These are phyloP conservation scores for Phytopythium helicoides DNA, from an alignment of 352 stramenopile genomes.

Conservation along the genomic window DNA sequence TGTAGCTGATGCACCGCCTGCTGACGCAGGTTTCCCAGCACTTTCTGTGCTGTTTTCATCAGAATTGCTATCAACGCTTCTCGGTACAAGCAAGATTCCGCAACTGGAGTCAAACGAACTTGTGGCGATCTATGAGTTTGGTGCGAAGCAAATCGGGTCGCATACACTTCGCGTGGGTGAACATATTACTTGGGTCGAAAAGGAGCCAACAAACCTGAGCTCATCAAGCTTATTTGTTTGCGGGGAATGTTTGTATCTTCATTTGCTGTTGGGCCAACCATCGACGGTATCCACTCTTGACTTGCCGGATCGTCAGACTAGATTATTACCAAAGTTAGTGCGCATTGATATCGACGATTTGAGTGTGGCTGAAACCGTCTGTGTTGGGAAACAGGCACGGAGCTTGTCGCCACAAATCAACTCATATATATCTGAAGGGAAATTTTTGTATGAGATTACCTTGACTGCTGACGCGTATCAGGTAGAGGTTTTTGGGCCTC, in stretches of 20 bases:
- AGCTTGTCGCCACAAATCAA: too few species aligned
- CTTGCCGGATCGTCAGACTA: neutral
- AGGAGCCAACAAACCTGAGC: conserved; percentile 22
- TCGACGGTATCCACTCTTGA: conserved; percentile 8
- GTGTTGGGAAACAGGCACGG: neutral
- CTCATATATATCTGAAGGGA: conserved; percentile 51
- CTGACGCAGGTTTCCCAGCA: neutral
- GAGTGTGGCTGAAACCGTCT: conserved; percentile 12
- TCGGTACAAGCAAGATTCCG: conserved; percentile 16
- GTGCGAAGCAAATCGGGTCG: conserved; percentile 12
- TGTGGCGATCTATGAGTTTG: conserved; percentile 21
- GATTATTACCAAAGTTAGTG: neutral
- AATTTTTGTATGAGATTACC: conserved; percentile 50
- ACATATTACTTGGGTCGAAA: conserved; percentile 32
- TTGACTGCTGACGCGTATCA: conserved; percentile 28
- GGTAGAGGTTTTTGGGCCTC: conserved; percentile 38
- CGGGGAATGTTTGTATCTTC: conserved; percentile 43
- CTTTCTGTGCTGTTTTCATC: conserved; percentile 12
- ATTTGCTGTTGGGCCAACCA: conserved; percentile 27
- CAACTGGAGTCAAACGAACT: conserved; percentile 18
- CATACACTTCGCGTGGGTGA: conserved; percentile 23
- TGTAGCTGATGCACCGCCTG: neutral
- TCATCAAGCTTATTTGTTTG: conserved; percentile 50
- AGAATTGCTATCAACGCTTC: conserved; percentile 23
- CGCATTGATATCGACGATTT: conserved; percentile 23